Base-by-base conservation (phyloP, 192 early-diverging fungal species). In the Oehlia diaphana region DNA sequence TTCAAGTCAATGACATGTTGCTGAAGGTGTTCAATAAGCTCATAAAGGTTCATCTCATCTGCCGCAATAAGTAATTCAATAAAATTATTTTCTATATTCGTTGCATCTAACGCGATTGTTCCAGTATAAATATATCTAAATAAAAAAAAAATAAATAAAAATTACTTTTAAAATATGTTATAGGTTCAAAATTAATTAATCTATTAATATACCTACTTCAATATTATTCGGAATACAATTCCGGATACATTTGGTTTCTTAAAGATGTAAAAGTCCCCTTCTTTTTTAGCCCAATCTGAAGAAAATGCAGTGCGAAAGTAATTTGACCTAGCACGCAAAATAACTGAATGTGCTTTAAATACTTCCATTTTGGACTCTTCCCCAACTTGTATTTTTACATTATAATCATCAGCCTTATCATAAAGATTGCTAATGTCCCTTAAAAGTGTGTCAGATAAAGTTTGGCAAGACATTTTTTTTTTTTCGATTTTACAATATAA, bases 341-440 rank as follows among this genome's bases (percentile, higher is more conserved):
- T 74, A 58, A 74, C 53, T 0, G 73, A 74, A 33, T 74, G 73
- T 7, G 73, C 73, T 74, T 74, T 61, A 35, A 74, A 74, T 19
- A 58, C 4, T 21, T 74, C 49, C 10, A 13, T 19, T 23, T 74
- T 23, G 0, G 26, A 16, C 12, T 62, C 73, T 16, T 74, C 3
- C 7, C 73, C 73, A 35, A 74, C 21, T 28, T 74, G 12, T 28
- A 74, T n/a, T 26, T 31, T 35, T 19, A 74, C 73, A 33, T 74
- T 61, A 13, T 74, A 74, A 39, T 74, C 73, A 58, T 74, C 73
- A 31, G 53, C n/a, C 13, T 2, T 12, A 47, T 47, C 9, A 13
- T 74, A 74, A n/a, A 74, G 58, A 10, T 49, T 28, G 14, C 13
- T 21, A 4, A 74, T 62, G 1, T 74, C 73, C 9, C 14, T 28